A percentile compares a stretch with the other conserved stretches of the same genome.
Conservation (phyloP, 148 eudicot genomes). For the Heliosperma pusillum region DNA sequence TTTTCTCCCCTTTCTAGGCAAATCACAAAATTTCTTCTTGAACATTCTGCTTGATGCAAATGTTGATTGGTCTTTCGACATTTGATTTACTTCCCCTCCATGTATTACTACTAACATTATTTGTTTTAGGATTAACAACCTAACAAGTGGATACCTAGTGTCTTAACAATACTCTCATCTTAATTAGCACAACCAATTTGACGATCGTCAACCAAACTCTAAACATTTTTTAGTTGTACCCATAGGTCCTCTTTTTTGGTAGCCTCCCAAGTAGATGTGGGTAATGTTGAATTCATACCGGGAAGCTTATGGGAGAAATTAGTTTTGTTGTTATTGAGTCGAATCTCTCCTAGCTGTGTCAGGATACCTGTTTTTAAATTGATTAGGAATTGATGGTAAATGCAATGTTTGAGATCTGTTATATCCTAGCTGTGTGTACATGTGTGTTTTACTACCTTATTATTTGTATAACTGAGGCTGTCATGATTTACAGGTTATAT, state of each 20-base stretch:
- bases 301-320: too few relatives aligned
- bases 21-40: background rate
- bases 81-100: background rate
- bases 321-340: background rate
- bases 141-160: background rate
- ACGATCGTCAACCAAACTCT: background rate
- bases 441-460: slow-evolving; percentile 9
- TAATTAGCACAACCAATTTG: background rate
- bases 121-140: background rate
- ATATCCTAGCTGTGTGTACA: background rate
- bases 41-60: background rate
- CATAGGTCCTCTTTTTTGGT: background rate
- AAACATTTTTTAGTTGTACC: background rate
- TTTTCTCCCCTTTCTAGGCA: background rate
- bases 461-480: slow-evolving; percentile 11
- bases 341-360: background rate
- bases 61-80: background rate
- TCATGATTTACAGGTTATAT: slow-evolving; percentile 61
- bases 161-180: background rate
- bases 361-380: background rate
- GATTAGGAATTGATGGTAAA: background rate
- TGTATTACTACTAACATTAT: background rate
- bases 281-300: background rate
- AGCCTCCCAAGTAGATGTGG: background rate
- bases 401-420: background rate